Percentiles rank a stretch among this genome's conserved stretches.
phyloP scores from a whole-genome alignment of 768 basidiomycete genomes.

The Suillus subaureus region DNA sequence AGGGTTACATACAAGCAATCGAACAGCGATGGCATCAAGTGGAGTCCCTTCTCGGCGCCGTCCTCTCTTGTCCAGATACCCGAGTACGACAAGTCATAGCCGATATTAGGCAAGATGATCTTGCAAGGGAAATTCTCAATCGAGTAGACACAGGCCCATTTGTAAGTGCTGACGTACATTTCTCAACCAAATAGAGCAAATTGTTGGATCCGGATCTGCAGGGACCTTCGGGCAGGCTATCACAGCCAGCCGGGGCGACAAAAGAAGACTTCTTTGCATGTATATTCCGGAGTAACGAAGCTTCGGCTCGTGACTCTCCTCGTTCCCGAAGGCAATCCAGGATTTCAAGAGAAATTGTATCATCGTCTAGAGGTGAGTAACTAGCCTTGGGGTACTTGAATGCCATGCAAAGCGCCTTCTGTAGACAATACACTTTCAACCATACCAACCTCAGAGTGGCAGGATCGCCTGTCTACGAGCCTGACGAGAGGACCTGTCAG shows the following conservation, averaged over 20 bases:
- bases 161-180: constrained; percentile 36
- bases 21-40: constrained; percentile 92
- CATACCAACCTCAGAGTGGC: constrained; percentile 76
- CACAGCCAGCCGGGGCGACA: constrained; percentile 61
- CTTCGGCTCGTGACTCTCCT: constrained; percentile 52
- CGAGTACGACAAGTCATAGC: constrained; percentile 62
- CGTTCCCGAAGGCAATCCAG: constrained; percentile 74
- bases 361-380: constrained; percentile 57
- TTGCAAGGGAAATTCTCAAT: constrained; percentile 75
- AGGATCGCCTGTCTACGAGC: constrained; percentile 65
- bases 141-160: constrained; percentile 83
- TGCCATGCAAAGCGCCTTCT: constrained; percentile 9
- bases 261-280: constrained; percentile 83
- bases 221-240: constrained; percentile 71
- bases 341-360: constrained; percentile 79
- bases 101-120: constrained; percentile 69
- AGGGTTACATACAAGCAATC: constrained; percentile 92
- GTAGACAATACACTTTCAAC: constrained; percentile 61
- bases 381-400: constrained; percentile 9
- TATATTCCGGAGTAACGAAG: constrained; percentile 61
- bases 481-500: constrained; percentile 39
- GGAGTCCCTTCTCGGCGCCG: constrained; percentile 83
- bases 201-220: constrained; percentile 30
- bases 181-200: not conserved
- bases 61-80: constrained; percentile 71